These are phyloP conservation scores for Clarireedia paspali DNA, from an alignment of 2,329 filamentous ascomycete species.

Conservation along the genomic window DNA sequence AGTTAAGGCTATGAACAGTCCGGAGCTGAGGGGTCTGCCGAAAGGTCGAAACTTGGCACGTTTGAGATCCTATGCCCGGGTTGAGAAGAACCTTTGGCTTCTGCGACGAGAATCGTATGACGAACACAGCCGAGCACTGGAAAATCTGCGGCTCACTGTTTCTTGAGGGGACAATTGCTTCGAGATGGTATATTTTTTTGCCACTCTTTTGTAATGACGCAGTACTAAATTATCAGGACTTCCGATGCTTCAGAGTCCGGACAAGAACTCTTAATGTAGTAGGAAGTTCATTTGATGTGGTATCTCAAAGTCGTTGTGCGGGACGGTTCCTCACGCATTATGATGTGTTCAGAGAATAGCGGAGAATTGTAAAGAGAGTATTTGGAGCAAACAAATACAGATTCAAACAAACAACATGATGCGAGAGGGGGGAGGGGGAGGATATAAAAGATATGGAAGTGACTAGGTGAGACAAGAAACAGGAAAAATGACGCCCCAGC, in stretches of 20 bases:
- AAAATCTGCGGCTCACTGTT: background rate
- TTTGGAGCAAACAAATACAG: background rate
- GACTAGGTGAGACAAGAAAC: background rate
- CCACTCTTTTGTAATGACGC: background rate
- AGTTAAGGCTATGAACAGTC: background rate
- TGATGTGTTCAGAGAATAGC: background rate
- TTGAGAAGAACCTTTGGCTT: background rate
- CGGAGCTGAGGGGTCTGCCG: background rate
- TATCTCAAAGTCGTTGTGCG: background rate
- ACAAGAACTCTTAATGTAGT: background rate
- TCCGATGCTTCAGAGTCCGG: background rate
- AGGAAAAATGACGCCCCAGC: background rate
- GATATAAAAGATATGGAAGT: background rate
- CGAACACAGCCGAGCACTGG: background rate
- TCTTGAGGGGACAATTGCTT: background rate
- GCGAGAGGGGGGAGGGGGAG: background rate
- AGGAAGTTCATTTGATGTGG: conserved; percentile 5
- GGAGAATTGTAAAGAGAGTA: background rate
- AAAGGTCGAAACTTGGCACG: conserved; percentile 3
- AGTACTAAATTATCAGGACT: background rate
- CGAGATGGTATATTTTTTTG: too few relatives aligned
- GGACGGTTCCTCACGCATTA: background rate
- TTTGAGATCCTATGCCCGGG: conserved; percentile 4
- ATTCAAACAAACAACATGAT: background rate
- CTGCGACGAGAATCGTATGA: conserved; percentile 3